These are phyloP conservation scores for Maudiozyma barnettii DNA, from an alignment of 805 yeast species.

Conservation along the genomic window DNA sequence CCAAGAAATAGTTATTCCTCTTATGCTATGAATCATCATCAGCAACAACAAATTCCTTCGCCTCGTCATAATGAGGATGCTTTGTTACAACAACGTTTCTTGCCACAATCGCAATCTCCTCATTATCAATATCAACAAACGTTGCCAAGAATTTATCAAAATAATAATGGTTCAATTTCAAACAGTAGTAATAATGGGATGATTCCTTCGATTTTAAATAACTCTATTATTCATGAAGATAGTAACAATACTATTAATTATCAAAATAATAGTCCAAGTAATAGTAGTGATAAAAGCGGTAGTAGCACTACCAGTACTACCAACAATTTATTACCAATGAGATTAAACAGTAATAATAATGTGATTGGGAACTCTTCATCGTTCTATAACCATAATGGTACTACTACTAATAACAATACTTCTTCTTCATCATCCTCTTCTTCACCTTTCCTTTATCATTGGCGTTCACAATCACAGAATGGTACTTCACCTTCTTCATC, in stretches of 20 bases:
- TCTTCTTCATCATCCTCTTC: no score
- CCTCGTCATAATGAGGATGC: slow-evolving; percentile 6
- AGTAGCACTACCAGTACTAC: not conserved
- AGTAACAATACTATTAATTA: not conserved
- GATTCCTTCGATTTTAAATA: not conserved
- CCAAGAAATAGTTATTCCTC: not conserved
- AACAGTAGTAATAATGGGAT: not conserved
- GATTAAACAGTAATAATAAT: not conserved
- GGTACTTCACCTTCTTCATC: no score
- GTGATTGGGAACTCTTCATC: not conserved
- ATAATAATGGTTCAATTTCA: not conserved
- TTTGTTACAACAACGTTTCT: not conserved
- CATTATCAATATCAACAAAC: slow-evolving; percentile 6
- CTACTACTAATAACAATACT: not conserved
- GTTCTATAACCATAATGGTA: not conserved
- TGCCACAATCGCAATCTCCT: slow-evolving; percentile 1
- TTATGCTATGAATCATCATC: not conserved
- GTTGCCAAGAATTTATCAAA: slow-evolving; percentile 3
- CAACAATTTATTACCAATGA: slow-evolving; percentile 1
- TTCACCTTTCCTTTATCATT: not conserved
- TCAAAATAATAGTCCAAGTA: not conserved
- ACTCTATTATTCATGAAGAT: not conserved
- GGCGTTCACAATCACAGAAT: not conserved
- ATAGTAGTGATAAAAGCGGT: not conserved
- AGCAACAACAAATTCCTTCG: slow-evolving; percentile 6